A percentile compares a stretch with the other conserved stretches of the same genome.
Conservation (phyloP, 768 basidiomycete species). For the Termitomyces sp. region DNA sequence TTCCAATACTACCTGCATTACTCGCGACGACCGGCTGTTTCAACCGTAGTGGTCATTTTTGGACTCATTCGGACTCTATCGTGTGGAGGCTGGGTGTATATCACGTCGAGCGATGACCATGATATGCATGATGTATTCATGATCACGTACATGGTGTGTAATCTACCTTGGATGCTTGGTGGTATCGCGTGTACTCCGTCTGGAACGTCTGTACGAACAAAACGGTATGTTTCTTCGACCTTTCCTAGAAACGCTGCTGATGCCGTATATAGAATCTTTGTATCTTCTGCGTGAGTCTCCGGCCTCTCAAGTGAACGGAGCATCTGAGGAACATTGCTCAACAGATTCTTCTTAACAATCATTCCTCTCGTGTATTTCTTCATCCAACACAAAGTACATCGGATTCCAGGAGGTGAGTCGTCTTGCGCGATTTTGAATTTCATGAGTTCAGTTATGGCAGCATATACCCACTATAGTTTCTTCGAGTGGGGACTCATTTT, state of each 20-base stretch:
- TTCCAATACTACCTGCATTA: slow-evolving; percentile 60
- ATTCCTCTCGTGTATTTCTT: slow-evolving; percentile 80
- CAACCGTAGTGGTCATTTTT: slow-evolving; percentile 48
- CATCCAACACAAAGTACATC: slow-evolving; percentile 78
- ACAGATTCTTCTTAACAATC: slow-evolving; percentile 67
- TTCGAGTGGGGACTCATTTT: slow-evolving; percentile 85
- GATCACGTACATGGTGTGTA: slow-evolving; percentile 81
- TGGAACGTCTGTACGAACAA: slow-evolving; percentile 36
- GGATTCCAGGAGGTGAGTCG: slow-evolving; percentile 67
- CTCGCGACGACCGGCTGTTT: slow-evolving; percentile 33
- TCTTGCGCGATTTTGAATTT: background rate
- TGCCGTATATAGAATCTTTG: slow-evolving; percentile 34
- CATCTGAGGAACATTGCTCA: background rate
- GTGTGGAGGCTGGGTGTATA: slow-evolving; percentile 91
- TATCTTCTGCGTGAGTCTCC: slow-evolving; percentile 45
- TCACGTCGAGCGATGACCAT: slow-evolving; percentile 82
- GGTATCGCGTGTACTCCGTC: slow-evolving; percentile 52
- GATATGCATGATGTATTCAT: slow-evolving; percentile 84
- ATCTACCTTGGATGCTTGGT: slow-evolving; percentile 87
- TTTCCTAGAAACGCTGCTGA: background rate
- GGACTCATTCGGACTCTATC: slow-evolving; percentile 72
- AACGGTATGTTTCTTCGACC: slow-evolving; percentile 37
- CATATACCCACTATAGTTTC: slow-evolving; percentile 82
- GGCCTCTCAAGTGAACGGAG: background rate
- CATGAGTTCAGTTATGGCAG: slow-evolving; percentile 28